A percentile compares a stretch with the other conserved stretches of the same genome.
These are phyloP conservation scores for Calonectria honghensis DNA, from an alignment of 2,329 filamentous ascomycete genomes.

Conservation along the genomic window DNA sequence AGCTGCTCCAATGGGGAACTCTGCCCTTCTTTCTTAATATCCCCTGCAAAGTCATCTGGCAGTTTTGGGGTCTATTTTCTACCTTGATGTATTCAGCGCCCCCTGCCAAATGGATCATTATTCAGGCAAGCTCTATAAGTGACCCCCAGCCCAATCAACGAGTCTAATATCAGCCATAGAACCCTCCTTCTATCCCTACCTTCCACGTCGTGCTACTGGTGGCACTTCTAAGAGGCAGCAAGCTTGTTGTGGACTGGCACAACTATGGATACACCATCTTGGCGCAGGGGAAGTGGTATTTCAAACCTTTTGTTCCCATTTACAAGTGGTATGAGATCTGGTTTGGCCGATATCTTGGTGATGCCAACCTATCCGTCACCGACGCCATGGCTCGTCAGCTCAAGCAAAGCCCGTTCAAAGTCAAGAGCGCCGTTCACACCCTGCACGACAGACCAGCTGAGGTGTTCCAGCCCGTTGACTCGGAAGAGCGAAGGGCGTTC, in stretches of 20 bases:
- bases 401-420: slow-evolving; percentile 75
- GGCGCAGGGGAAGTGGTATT: slow-evolving; percentile 72
- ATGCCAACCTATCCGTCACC: slow-evolving; percentile 90
- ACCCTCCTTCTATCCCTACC: slow-evolving; percentile 95
- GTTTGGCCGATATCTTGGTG: slow-evolving; percentile 80
- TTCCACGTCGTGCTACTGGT: slow-evolving; percentile 84
- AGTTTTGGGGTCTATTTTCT: slow-evolving; percentile 82
- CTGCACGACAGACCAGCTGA: slow-evolving; percentile 91
- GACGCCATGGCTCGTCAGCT: slow-evolving; percentile 89
- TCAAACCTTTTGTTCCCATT: slow-evolving; percentile 84
- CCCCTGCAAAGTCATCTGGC: slow-evolving; percentile 90
- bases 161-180: slow-evolving; percentile 69
- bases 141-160: too few relatives aligned
- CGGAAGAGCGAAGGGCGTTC: slow-evolving; percentile 71
- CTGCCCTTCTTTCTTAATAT: slow-evolving; percentile 86
- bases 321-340: slow-evolving; percentile 86
- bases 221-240: slow-evolving; percentile 85
- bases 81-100: slow-evolving; percentile 84
- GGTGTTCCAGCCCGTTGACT: slow-evolving; percentile 84
- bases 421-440: slow-evolving; percentile 79
- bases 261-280: slow-evolving; percentile 99
- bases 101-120: slow-evolving; percentile 89
- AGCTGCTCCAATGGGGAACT: slow-evolving; percentile 79
- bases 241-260: slow-evolving; percentile 96
- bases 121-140: slow-evolving; percentile 75